Conservation (phyloP, 2,329 filamentous ascomycete species). For the Cladosporium sp. region DNA sequence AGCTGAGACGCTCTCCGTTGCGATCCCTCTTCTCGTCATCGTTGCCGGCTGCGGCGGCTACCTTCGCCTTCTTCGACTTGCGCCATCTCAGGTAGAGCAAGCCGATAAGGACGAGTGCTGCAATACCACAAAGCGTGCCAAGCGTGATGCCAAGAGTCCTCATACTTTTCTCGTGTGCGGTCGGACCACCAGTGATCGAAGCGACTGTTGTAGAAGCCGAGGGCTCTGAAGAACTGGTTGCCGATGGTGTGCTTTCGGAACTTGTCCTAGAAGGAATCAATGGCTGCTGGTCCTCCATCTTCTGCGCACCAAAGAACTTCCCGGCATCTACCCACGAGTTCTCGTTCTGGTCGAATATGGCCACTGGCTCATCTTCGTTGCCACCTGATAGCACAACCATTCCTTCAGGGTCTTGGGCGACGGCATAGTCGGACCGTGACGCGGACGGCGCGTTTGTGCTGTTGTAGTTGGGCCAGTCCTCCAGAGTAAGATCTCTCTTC, state of each 20-base stretch:
- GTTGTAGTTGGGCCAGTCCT: constrained; percentile 78
- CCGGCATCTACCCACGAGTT: constrained; percentile 80
- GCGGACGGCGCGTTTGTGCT: constrained; percentile 66
- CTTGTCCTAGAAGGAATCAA: constrained; percentile 31
- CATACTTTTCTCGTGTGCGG: constrained; percentile 47
- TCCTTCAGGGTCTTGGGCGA: constrained; percentile 67
- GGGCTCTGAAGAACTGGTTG: constrained; percentile 37
- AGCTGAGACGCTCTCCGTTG: constrained; percentile 45
- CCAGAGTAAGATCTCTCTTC: constrained; percentile 58
- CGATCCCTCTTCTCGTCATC: constrained; percentile 43
- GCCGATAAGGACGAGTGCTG: constrained; percentile 68
- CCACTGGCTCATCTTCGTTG: constrained; percentile 64
- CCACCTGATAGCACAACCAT: constrained; percentile 79
- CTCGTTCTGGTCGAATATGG: constrained; percentile 71
- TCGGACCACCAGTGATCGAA: constrained; percentile 31
- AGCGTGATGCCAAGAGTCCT: constrained; percentile 78
- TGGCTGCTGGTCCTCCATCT: constrained; percentile 36
- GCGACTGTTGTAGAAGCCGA: constrained; percentile 39
- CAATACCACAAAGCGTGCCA: constrained; percentile 75
- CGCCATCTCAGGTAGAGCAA: constrained; percentile 67
- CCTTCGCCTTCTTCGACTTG: constrained; percentile 57
- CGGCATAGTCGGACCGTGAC: constrained; percentile 66
- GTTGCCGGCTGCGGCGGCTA: constrained; percentile 22
- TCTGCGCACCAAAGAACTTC: constrained; percentile 56
- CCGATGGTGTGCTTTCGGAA: constrained; percentile 37